Evolutionary conservation across 306 rosid genomes (phyloP), one percentile per base, ranked within the genome.

Genomic region (Prunus mira): DNA sequence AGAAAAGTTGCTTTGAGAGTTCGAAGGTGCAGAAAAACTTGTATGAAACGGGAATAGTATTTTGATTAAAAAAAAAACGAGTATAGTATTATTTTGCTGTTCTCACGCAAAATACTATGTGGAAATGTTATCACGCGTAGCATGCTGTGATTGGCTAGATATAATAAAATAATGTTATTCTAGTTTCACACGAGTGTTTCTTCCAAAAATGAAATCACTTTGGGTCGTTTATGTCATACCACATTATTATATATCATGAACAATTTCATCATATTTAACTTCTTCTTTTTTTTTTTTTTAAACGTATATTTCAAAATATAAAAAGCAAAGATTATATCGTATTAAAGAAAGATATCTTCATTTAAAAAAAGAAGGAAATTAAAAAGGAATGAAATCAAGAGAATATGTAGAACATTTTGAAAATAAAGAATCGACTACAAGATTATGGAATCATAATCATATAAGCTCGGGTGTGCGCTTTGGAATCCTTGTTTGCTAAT

Each of bases 91-190:
- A 34, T 34, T 34, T 34, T 34, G 41, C 0, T 34, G 8, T 34
- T 2, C 0, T 1, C 41, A 6, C 4, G 6, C 1, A 34, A 0
- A 34, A 6, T 34, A 6, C 0, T 0, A 34, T 1, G 8, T 1
- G 2, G 0, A 34, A 34, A 34, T 0, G 2, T 34, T 34, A 34
- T 34, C 7, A 34, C 7, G 41, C 41, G 1, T 34, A 1, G 0
- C 41, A 34, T 34, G 41, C 9, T 1, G 0, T 34, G 9, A 38
- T 38, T 38, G 0, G 2, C 43, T 0, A 9, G 0, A 7, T 34
- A 38, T 38, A 6, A 0, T 9, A 38, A 38, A 38, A 38, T 38
- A 38, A 2, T 34, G 1, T 6, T 34, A 34, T 34, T 0, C 0
- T 2, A 1, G 0, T 38, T 38, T 38, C 9, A 38, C 43, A 38